These are phyloP conservation scores for Santalum album DNA, from an alignment of 164 flowering plant species.

Conservation along the genomic window DNA sequence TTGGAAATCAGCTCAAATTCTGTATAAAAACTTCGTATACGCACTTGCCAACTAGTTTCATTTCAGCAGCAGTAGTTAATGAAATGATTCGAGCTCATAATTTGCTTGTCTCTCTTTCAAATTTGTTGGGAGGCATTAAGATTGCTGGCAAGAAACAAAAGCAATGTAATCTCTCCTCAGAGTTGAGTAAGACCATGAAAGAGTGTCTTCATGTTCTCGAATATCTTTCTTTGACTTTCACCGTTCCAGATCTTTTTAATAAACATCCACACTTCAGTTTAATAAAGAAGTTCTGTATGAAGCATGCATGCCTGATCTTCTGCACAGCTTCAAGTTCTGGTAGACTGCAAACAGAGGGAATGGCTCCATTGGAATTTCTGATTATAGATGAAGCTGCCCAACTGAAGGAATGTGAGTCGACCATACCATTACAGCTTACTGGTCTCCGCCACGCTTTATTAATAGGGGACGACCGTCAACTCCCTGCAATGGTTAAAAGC, in stretches of 20 bases:
- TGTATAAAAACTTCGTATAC: constrained; percentile 20
- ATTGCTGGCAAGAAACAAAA: neutral
- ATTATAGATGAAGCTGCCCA: constrained; percentile 59
- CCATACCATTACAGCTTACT: constrained; percentile 34
- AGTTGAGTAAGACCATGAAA: too few species aligned
- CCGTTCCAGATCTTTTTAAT: constrained; percentile 4
- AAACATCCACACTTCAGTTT: neutral
- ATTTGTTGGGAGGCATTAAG: neutral
- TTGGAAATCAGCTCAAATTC: constrained; percentile 8
- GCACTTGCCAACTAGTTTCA: constrained; percentile 32
- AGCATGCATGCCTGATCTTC: constrained; percentile 25
- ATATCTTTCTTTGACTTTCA: constrained; percentile 6
- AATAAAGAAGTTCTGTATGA: constrained; percentile 19
- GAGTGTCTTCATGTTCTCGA: constrained; percentile 15
- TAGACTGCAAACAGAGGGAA: constrained; percentile 11
- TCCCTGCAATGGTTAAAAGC: constrained; percentile 50
- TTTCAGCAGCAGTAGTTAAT: constrained; percentile 15
- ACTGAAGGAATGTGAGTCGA: constrained; percentile 49
- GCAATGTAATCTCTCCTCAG: neutral
- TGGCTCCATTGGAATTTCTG: constrained; percentile 17
- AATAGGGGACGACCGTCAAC: constrained; percentile 46
- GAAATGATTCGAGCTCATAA: constrained; percentile 17
- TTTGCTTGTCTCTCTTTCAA: constrained; percentile 12
- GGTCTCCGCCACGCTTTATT: constrained; percentile 37
- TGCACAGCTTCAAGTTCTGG: constrained; percentile 41